Evolutionary conservation across 2,329 filamentous ascomycete species (phyloP).

Genomic region (Arthrobotrys sinensis): DNA sequence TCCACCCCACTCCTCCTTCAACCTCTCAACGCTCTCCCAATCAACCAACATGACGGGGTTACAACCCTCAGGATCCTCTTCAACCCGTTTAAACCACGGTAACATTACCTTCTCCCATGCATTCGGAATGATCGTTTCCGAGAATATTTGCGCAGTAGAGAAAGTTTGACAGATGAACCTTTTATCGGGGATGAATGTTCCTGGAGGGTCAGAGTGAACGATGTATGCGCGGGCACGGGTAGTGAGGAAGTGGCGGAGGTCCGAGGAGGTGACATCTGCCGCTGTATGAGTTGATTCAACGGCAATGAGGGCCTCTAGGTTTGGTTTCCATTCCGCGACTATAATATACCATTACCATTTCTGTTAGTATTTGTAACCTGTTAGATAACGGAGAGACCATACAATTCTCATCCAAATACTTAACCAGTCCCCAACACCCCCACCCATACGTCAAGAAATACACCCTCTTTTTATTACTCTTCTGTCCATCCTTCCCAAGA

Average conservation of each 20-base stretch:
- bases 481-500: slow-evolving; percentile 19
- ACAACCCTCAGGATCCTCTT: slow-evolving; percentile 48
- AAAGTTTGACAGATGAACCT: slow-evolving; percentile 63
- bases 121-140: slow-evolving; percentile 50
- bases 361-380: neutral
- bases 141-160: slow-evolving; percentile 55
- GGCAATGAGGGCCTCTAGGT: slow-evolving; percentile 48
- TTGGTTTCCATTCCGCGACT: slow-evolving; percentile 53
- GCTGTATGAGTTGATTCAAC: slow-evolving; percentile 49
- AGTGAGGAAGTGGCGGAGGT: slow-evolving; percentile 47
- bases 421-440: slow-evolving; percentile 45
- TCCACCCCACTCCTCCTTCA: slow-evolving; percentile 45
- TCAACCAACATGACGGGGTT: slow-evolving; percentile 48
- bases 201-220: slow-evolving; percentile 61
- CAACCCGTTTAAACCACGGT: slow-evolving; percentile 46
- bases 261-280: slow-evolving; percentile 31
- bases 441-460: slow-evolving; percentile 55
- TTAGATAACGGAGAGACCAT: neutral
- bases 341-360: slow-evolving; percentile 14
- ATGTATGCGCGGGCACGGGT: slow-evolving; percentile 62
- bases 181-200: slow-evolving; percentile 62
- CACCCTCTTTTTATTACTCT: slow-evolving; percentile 35
- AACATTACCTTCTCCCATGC: slow-evolving; percentile 42
- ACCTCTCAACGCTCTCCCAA: slow-evolving; percentile 41
- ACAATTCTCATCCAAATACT: slow-evolving; percentile 50